These are phyloP conservation scores for Plasmopara halstedii DNA, from an alignment of 352 stramenopile genomes.

Conservation along the genomic window DNA sequence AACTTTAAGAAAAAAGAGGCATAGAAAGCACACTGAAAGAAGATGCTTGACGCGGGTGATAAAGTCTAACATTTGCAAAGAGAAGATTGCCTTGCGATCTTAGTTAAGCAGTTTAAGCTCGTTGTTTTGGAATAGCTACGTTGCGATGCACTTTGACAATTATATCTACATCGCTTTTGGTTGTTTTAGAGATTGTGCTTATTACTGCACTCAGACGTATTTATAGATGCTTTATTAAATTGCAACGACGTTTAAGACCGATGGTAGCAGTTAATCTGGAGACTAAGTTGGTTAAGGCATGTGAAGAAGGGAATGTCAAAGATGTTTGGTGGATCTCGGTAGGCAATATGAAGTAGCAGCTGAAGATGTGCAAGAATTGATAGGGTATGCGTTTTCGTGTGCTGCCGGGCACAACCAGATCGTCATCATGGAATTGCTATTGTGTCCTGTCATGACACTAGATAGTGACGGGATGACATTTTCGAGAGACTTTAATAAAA, in stretches of 20 bases:
- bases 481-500: slow-evolving; percentile 7
- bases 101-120: no score
- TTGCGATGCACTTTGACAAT: no score
- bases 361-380: slow-evolving; percentile 17
- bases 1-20: slow-evolving; percentile 64
- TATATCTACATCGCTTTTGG: no score
- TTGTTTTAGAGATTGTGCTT: no score
- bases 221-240: neutral
- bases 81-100: no score
- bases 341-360: neutral
- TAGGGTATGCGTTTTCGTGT: slow-evolving; percentile 21
- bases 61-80: no score
- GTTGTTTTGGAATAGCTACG: no score
- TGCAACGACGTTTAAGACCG: neutral
- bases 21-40: neutral
- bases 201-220: no score
- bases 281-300: slow-evolving; percentile 17
- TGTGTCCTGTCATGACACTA: slow-evolving; percentile 3
- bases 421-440: slow-evolving; percentile 18
- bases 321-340: slow-evolving; percentile 9
- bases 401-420: slow-evolving; percentile 18
- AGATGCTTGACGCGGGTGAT: neutral
- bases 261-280: slow-evolving; percentile 8
- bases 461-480: neutral
- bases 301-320: slow-evolving; percentile 11